Evolutionary conservation across 1,284 basidiomycete genomes (phyloP).

Genomic region (Athelia sp.): DNA sequence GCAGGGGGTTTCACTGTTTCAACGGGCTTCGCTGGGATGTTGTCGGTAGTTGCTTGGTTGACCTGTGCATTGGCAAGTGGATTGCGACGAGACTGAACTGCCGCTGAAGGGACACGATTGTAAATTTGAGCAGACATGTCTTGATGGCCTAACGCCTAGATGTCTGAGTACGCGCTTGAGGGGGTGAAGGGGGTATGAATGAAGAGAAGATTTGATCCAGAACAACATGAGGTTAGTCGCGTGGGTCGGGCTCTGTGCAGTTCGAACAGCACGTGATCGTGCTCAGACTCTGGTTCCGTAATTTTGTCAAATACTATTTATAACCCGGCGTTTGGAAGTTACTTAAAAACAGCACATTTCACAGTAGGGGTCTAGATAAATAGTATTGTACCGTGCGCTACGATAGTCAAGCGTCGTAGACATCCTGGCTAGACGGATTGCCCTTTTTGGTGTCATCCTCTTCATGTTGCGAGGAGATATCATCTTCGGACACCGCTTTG

Average conservation of each 20-base stretch:
- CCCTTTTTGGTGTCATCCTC: neutral
- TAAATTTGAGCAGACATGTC: conserved; percentile 20
- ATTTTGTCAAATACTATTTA: too few relatives aligned
- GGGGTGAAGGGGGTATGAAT: too few relatives aligned
- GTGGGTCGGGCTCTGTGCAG: too few relatives aligned
- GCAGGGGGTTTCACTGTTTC: conserved; percentile 29
- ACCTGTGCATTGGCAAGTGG: conserved; percentile 24
- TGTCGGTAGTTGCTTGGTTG: conserved; percentile 10
- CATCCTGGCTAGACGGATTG: neutral
- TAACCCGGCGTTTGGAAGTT: too few relatives aligned
- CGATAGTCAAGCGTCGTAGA: neutral
- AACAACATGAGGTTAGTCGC: too few relatives aligned
- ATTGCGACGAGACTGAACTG: conserved; percentile 18
- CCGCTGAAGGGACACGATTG: conserved; percentile 11
- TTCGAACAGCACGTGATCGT: too few relatives aligned
- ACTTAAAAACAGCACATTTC: too few relatives aligned
- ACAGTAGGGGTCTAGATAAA: too few relatives aligned
- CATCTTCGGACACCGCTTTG: neutral
- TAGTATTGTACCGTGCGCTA: too few relatives aligned
- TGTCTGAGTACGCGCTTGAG: neutral
- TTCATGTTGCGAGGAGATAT: neutral
- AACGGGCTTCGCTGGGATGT: conserved; percentile 9
- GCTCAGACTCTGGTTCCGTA: too few relatives aligned
- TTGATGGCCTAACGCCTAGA: conserved; percentile 27
- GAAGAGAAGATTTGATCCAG: too few relatives aligned